Base-by-base conservation (phyloP, 495 filamentous ascomycete species). In the Daldinia childiae region DNA sequence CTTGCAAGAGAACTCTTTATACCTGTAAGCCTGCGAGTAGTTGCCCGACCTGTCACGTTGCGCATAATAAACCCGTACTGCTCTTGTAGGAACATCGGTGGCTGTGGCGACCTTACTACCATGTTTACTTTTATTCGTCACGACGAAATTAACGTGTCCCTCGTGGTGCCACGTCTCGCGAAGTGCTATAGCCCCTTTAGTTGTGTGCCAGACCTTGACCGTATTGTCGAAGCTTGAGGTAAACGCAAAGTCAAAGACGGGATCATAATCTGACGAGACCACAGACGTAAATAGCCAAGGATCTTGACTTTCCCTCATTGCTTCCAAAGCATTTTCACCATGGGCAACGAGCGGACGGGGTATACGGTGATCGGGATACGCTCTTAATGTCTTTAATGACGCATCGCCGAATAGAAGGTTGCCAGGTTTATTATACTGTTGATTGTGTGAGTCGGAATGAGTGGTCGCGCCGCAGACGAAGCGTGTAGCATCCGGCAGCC, bases 181-280 rank as follows among this genome's bases (percentile, higher is more conserved):
- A 1, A 80, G 74, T 0, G 58, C 34, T 78, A 87, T 82, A 74
- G 76, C 74, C 24, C 75, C 41, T 32, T 75, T 77, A 4, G 80
- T 62, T 0, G 86, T 79, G 60, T 87, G 81, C 92, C 94, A 98
- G 8, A 93, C 77, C 61, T 93, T 93, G 24, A 95, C 90, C 0
- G 88, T 91, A 6, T 87, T 80, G 68, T 99, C 95, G 71, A 92
- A 96, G 27, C 93, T 92, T 0, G 90, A 90, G 0, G 93, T 94
- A 68, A 90, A 97, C 0, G 94, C 83, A 4, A 80, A 80, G 4
- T 84, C 76, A 21, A 86, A 87, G 36, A 75, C 73, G 0, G 82
- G 74, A 34, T 89, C 90, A 80, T 93, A 96, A 43, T 90, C 87
- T 3, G 93, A 87, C n/a, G 87, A 85, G 2, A 90, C 89, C 0